A percentile compares a stretch with the other conserved stretches of the same genome.
phyloP scores from a whole-genome alignment of 2,329 filamentous ascomycete species.

The Penicillium frequentans region DNA sequence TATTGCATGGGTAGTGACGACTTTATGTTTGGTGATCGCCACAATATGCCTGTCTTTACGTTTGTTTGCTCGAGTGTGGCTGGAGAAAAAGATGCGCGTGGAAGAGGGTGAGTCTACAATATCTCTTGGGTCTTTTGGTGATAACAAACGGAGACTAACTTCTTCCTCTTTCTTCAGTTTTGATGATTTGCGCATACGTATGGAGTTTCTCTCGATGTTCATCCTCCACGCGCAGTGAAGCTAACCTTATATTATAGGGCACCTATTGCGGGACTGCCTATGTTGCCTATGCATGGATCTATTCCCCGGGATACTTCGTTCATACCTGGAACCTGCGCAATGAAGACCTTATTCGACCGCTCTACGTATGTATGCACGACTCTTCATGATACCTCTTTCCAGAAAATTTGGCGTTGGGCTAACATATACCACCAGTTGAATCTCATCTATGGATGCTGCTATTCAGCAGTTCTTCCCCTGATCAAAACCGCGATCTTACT shows the following conservation, averaged over 20 bases:
- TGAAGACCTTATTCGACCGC: constrained; percentile 13
- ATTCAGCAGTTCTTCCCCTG: constrained; percentile 39
- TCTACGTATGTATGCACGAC: constrained; percentile 10
- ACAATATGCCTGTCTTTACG: constrained; percentile 19
- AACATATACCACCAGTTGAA: constrained; percentile 23
- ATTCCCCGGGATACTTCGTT: constrained; percentile 19
- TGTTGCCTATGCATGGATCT: constrained; percentile 15
- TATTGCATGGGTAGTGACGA: constrained; percentile 20
- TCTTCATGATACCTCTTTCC: neutral
- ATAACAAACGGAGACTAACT: neutral
- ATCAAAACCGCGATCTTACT: constrained; percentile 46
- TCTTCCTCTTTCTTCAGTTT: neutral
- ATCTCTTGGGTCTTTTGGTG: neutral
- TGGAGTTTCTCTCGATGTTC: neutral
- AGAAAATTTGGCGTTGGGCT: neutral
- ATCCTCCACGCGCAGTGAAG: neutral
- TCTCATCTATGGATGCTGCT: constrained; percentile 37
- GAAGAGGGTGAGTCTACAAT: constrained; percentile 19
- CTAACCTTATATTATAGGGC: constrained; percentile 11
- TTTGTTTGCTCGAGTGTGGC: constrained; percentile 14
- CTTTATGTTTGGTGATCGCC: constrained; percentile 17
- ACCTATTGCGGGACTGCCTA: constrained; percentile 23
- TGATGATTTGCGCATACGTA: constrained; percentile 12
- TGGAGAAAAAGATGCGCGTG: constrained; percentile 17
- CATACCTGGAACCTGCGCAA: constrained; percentile 22